Evolutionary conservation across 257 asterid genomes (phyloP).

Genomic region (Mentha longifolia): DNA sequence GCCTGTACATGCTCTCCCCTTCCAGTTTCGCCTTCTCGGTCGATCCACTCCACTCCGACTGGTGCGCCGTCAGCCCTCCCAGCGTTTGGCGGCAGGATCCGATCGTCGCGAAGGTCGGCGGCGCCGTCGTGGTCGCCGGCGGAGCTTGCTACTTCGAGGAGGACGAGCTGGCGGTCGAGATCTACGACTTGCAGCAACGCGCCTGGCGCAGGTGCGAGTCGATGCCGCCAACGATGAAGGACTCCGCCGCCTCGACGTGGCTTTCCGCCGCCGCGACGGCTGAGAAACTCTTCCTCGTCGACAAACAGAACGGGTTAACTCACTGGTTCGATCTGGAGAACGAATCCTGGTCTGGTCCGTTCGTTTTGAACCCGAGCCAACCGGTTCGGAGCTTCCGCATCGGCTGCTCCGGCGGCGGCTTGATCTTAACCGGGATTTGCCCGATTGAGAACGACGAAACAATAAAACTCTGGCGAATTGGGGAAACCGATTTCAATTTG

Average conservation of each 20-base stretch:
- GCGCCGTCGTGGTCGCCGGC: conserved; percentile 61
- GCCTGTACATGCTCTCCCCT: conserved; percentile 66
- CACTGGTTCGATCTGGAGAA: conserved; percentile 58
- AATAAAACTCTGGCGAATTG: conserved; percentile 56
- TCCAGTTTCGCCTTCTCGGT: conserved; percentile 56
- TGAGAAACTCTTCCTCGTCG: conserved; percentile 51
- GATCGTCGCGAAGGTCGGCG: conserved; percentile 59
- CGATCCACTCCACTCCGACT: conserved; percentile 53
- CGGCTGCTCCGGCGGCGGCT: conserved; percentile 36
- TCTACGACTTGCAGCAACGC: conserved; percentile 39
- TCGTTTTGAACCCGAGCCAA: conserved; percentile 38
- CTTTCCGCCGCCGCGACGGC: conserved; percentile 51
- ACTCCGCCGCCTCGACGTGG: conserved; percentile 59
- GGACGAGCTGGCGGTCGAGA: conserved; percentile 74
- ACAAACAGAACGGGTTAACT: conserved; percentile 54
- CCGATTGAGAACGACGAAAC: conserved; percentile 27
- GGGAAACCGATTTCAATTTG: conserved; percentile 27
- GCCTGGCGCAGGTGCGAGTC: conserved; percentile 60
- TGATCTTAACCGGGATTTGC: conserved; percentile 50
- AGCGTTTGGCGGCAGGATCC: conserved; percentile 69
- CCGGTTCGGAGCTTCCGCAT: conserved; percentile 42
- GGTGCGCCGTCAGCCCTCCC: conserved; percentile 59
- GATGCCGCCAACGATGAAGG: conserved; percentile 57
- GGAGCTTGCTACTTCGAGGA: conserved; percentile 74
- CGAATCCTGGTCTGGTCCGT: conserved; percentile 52